Conservation (phyloP, 1,139 yeast genomes). For the Meyerozyma athensensis region DNA sequence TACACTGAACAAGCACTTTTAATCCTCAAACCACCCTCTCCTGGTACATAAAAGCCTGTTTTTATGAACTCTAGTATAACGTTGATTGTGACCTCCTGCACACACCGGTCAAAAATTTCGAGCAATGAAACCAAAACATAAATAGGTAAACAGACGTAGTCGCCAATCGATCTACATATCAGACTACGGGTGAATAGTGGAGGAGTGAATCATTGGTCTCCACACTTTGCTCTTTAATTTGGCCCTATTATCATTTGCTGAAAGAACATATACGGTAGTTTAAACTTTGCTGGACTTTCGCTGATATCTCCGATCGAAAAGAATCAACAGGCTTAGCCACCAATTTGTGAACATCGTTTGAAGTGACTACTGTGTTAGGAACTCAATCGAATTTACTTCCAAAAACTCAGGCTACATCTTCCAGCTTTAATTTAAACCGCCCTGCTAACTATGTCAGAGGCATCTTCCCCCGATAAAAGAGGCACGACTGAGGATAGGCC, state of each 20-base stretch:
- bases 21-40: no score
- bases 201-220: background rate
- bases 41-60: no score
- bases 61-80: no score
- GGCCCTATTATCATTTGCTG: background rate
- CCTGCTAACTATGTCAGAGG: background rate
- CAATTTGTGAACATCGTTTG: no score
- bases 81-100: constrained; percentile 1
- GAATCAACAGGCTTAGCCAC: no score
- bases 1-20: no score
- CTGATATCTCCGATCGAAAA: no score
- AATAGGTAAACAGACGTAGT: constrained; percentile 1
- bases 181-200: constrained; percentile 1
- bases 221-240: background rate
- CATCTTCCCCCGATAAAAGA: constrained; percentile 5
- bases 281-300: no score
- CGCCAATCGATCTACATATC: background rate
- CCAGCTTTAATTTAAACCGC: background rate
- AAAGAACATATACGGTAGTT: background rate
- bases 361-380: no score
- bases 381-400: no score
- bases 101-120: background rate
- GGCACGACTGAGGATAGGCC: constrained; percentile 10
- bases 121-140: constrained; percentile 4
- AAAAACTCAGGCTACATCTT: background rate